A percentile compares a stretch with the other conserved stretches of the same genome.
These are phyloP conservation scores for Fusarium cicatricum DNA, from an alignment of 2,329 filamentous ascomycete species.

Conservation along the genomic window DNA sequence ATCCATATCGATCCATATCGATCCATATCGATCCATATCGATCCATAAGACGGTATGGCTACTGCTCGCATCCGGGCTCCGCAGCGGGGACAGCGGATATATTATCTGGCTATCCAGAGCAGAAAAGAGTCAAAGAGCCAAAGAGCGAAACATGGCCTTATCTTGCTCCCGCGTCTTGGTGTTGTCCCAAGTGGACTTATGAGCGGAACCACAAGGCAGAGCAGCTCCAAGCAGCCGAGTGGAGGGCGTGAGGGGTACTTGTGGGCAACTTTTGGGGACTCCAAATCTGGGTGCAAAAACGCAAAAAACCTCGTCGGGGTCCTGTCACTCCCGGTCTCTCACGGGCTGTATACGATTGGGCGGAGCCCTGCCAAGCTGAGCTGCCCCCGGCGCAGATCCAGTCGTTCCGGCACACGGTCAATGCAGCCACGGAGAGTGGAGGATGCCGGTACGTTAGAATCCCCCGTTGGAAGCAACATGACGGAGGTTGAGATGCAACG, in stretches of 20 bases:
- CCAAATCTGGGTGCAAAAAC: not conserved
- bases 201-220: not conserved
- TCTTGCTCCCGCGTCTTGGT: not conserved
- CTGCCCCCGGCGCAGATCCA: slow-evolving; percentile 27
- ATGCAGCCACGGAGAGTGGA: slow-evolving; percentile 30
- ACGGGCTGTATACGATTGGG: slow-evolving; percentile 17
- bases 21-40: slow-evolving; percentile 7
- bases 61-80: not conserved
- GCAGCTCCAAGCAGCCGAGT: slow-evolving; percentile 18
- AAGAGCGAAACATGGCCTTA: not conserved
- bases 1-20: slow-evolving; percentile 14
- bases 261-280: too few species aligned
- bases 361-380: slow-evolving; percentile 32
- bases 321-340: slow-evolving; percentile 24
- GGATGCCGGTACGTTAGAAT: slow-evolving; percentile 17
- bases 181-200: not conserved
- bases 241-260: too few species aligned
- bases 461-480: slow-evolving; percentile 24
- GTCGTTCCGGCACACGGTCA: slow-evolving; percentile 37
- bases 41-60: not conserved
- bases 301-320: slow-evolving; percentile 2
- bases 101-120: not conserved
- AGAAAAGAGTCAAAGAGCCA: not conserved
- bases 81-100: not conserved
- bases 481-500: slow-evolving; percentile 14